Percentiles rank a stretch among this genome's conserved stretches.
phyloP scores from a whole-genome alignment of 2,329 filamentous ascomycete species.

The Pyrenophora seminiperda region DNA sequence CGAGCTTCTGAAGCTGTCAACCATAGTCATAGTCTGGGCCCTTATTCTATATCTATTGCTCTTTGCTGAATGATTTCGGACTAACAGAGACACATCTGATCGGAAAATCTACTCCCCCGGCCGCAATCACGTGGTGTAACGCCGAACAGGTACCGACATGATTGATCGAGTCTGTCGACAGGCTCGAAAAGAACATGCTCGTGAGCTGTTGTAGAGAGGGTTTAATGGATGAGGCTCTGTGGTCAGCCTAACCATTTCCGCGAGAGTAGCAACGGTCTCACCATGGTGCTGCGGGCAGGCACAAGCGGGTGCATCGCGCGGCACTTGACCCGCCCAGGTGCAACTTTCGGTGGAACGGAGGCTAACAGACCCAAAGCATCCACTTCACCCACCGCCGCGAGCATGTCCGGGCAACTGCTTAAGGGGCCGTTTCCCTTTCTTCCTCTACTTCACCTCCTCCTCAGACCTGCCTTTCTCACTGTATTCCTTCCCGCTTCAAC shows the following conservation, averaged over 20 bases:
- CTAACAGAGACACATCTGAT: too few species aligned
- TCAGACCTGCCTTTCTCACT: neutral
- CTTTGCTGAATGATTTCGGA: too few species aligned
- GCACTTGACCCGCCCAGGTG: conserved; percentile 3
- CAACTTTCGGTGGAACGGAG: conserved; percentile 27
- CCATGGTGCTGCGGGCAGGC: conserved; percentile 16
- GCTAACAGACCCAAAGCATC: conserved; percentile 17
- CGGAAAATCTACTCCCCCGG: too few species aligned
- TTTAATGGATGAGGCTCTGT: conserved; percentile 10
- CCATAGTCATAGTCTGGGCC: neutral
- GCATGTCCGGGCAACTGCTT: conserved; percentile 20
- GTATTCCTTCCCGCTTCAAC: conserved; percentile 13
- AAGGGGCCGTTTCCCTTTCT: conserved; percentile 2
- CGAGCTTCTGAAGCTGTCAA: neutral
- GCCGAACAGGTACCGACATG: too few species aligned
- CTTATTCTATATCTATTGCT: neutral
- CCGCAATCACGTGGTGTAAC: too few species aligned
- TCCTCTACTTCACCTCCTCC: conserved; percentile 1
- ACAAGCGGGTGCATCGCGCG: conserved; percentile 10
- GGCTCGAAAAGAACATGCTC: neutral
- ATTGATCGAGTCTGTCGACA: too few species aligned
- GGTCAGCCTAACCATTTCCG: conserved; percentile 10
- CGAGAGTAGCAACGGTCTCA: conserved; percentile 4
- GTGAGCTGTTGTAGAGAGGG: neutral
- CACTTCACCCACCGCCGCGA: conserved; percentile 23